A percentile compares a stretch with the other conserved stretches of the same genome.
Conservation (phyloP, 2,329 filamentous ascomycete species). For the Zasmidium citrigriseum region DNA sequence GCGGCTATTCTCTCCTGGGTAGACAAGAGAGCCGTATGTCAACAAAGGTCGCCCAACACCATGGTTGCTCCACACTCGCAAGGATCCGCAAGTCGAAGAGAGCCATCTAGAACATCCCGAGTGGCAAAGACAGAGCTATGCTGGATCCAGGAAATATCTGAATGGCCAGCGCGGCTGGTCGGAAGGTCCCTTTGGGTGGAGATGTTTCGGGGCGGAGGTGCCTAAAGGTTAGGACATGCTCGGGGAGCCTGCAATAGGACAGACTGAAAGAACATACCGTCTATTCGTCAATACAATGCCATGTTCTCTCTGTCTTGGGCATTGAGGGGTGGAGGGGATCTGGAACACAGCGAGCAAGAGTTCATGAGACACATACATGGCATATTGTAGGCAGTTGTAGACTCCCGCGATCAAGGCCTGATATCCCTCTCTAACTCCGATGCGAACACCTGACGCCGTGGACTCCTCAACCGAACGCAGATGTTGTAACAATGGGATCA, state of each 20-base stretch:
- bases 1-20: constrained; percentile 15
- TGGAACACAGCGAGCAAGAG: background rate
- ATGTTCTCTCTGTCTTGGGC: background rate
- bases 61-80: constrained; percentile 2
- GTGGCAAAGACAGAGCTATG: constrained; percentile 1
- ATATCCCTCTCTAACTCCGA: constrained; percentile 13
- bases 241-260: constrained; percentile 8
- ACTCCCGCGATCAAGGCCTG: constrained; percentile 6
- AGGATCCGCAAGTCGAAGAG: constrained; percentile 7
- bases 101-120: constrained; percentile 4
- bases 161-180: constrained; percentile 1
- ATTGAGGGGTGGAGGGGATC: background rate
- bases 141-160: background rate
- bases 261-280: constrained; percentile 1
- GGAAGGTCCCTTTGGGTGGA: constrained; percentile 1
- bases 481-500: constrained; percentile 21
- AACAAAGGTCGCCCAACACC: constrained; percentile 17
- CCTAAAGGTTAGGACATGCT: constrained; percentile 12
- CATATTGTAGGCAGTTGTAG: constrained; percentile 7
- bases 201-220: constrained; percentile 5
- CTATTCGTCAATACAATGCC: background rate
- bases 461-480: constrained; percentile 20
- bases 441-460: constrained; percentile 21
- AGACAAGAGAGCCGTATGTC: constrained; percentile 11
- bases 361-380: constrained; percentile 6